Conservation (phyloP, 1,284 basidiomycete genomes). For the Marasmius tenuissimus region DNA sequence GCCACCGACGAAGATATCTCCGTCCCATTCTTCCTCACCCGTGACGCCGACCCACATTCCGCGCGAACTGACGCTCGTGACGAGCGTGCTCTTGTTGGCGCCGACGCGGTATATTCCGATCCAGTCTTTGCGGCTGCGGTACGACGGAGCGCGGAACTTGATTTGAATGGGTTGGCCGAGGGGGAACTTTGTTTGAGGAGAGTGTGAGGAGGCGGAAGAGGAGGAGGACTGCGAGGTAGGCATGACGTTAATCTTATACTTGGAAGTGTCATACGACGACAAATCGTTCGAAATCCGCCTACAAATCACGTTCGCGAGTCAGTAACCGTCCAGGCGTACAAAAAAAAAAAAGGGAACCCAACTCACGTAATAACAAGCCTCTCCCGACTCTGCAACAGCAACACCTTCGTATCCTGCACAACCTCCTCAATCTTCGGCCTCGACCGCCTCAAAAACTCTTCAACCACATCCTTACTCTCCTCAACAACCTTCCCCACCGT, state of each 20-base stretch:
- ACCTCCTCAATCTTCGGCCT: slow-evolving; percentile 72
- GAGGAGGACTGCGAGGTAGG: slow-evolving; percentile 51
- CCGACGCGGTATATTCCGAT: slow-evolving; percentile 92
- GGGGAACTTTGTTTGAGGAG: too few relatives aligned
- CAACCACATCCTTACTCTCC: slow-evolving; percentile 86
- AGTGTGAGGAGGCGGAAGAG: too few relatives aligned
- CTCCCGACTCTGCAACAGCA: slow-evolving; percentile 91
- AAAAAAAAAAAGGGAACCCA: background rate
- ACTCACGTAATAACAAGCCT: slow-evolving; percentile 84
- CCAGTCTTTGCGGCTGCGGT: slow-evolving; percentile 96
- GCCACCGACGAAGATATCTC: slow-evolving; percentile 69
- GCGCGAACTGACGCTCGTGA: slow-evolving; percentile 85
- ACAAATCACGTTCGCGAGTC: too few relatives aligned
- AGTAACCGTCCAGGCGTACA: background rate
- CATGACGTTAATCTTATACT: slow-evolving; percentile 72
- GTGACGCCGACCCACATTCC: slow-evolving; percentile 90
- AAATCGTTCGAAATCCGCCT: slow-evolving; percentile 85
- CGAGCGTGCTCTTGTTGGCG: slow-evolving; percentile 78
- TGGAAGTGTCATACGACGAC: slow-evolving; percentile 73
- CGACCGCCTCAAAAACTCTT: slow-evolving; percentile 88
- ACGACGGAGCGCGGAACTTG: slow-evolving; percentile 84
- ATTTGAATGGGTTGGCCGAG: slow-evolving; percentile 89
- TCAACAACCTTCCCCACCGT: slow-evolving; percentile 95
- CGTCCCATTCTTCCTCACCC: slow-evolving; percentile 91
- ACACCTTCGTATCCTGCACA: slow-evolving; percentile 87